phyloP scores from a whole-genome alignment of 2,329 filamentous ascomycete species.

The Pyricularia grisea region DNA sequence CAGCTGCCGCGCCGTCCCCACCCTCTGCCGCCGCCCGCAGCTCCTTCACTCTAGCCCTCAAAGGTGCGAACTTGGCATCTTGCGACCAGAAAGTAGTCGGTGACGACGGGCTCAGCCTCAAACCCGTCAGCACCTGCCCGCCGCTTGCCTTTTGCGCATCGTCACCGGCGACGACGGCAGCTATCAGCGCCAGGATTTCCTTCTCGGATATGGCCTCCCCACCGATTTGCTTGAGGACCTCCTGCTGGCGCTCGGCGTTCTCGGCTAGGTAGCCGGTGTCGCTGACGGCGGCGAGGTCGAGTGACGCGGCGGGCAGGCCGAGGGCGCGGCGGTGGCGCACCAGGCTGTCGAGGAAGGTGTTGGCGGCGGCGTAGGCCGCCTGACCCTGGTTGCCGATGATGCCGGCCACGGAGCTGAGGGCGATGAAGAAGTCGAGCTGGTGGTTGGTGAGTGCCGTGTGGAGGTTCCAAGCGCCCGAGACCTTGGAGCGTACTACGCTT shows the following conservation, averaged over 20 bases:
- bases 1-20: background rate
- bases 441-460: slow-evolving; percentile 12
- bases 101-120: slow-evolving; percentile 3
- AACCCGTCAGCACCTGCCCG: slow-evolving; percentile 9
- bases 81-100: slow-evolving; percentile 7
- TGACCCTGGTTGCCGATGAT: slow-evolving; percentile 17
- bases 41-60: background rate
- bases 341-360: slow-evolving; percentile 21
- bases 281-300: slow-evolving; percentile 9
- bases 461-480: slow-evolving; percentile 17
- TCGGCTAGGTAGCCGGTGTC: slow-evolving; percentile 10
- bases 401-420: slow-evolving; percentile 17
- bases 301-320: slow-evolving; percentile 5
- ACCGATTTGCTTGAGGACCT: slow-evolving; percentile 7
- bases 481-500: slow-evolving; percentile 17
- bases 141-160: slow-evolving; percentile 6
- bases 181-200: slow-evolving; percentile 9
- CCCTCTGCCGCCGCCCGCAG: background rate
- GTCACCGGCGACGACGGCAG: slow-evolving; percentile 7
- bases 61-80: slow-evolving; percentile 5
- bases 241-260: slow-evolving; percentile 6
- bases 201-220: slow-evolving; percentile 8
- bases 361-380: slow-evolving; percentile 21
- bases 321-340: slow-evolving; percentile 10
- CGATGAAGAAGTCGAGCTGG: slow-evolving; percentile 21